Base-by-base conservation (phyloP, 306 rosid species). In the Medicago truncatula region DNA sequence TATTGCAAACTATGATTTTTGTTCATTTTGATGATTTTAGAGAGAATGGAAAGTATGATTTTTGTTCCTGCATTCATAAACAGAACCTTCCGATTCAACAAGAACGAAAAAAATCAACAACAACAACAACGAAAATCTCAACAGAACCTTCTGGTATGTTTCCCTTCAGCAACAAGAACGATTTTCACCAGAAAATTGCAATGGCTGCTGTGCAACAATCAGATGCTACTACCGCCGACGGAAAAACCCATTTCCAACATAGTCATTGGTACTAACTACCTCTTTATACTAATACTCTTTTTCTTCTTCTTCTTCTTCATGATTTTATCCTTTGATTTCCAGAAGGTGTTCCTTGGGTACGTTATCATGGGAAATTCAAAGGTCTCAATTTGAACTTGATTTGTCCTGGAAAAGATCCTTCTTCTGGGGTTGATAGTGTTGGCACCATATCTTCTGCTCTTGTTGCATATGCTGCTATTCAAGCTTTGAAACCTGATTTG, bases 381-480 rank as follows among this genome's bases (percentile, higher is more conserved):
- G 84, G 84, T 85, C 93, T 89, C 52, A 67, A 79, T 52, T 77
- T 94, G 38, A 89, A 79, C 89, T 67, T 91, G 67, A 77, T 94
- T 82, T 89, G 96, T 96, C 94, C 96, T 0, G 99, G 99, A 59
- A 90, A 92, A 79, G 97, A 95, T 92, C 79, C 79, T 20, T 15
- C 82, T 49, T 82, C 87, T 65, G 97, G 97, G 65, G 97, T 92
- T 85, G 99, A 95, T 86, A 85, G 89, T 66, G 90, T 95, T 6
- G 99, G 97, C 78, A 95, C 99, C 0, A 28, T 92, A 74, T 87
- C 99, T 0, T 91, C 97, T 41, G 80, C 97, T 61, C 97, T 95
- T 77, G 92, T 85, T 72, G 79, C 97, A 76, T 95, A 89, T 85
- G 99, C 99, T 83, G 82, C 99, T 52, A 85, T 95, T 76, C 93